phyloP scores from a whole-genome alignment of 306 rosid species.

The Cyamopsis tetragonoloba region DNA sequence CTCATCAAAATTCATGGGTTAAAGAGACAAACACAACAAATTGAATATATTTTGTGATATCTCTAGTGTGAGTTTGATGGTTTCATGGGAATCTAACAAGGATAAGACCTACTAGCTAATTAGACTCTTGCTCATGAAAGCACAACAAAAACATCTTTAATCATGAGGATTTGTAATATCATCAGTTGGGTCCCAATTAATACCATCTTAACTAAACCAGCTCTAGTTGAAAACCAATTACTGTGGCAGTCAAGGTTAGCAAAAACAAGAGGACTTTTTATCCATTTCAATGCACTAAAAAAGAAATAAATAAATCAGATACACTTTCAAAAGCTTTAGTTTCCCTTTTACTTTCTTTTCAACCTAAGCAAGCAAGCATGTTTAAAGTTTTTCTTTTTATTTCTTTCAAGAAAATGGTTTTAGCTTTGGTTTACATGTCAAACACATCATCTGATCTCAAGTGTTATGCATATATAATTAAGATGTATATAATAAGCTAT shows the following conservation, averaged over 20 bases:
- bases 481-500: conserved; percentile 15
- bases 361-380: conserved; percentile 46
- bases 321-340: conserved; percentile 49
- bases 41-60: no score
- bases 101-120: conserved; percentile 47
- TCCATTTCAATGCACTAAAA: conserved; percentile 61
- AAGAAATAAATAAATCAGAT: conserved; percentile 55
- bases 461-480: not conserved
- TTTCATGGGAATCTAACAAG: conserved; percentile 37
- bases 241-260: conserved; percentile 79
- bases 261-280: conserved; percentile 60
- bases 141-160: conserved; percentile 49
- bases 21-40: no score
- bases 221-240: conserved; percentile 35
- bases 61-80: conserved; percentile 22
- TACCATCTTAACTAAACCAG: conserved; percentile 32
- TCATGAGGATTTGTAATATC: conserved; percentile 40
- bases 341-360: conserved; percentile 36
- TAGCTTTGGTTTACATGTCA: conserved; percentile 48
- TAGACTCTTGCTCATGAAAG: conserved; percentile 51
- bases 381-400: conserved; percentile 38
- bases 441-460: conserved; percentile 31
- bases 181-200: conserved; percentile 49
- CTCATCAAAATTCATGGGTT: no score
- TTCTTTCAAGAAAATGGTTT: conserved; percentile 30